Evolutionary conservation across 2,329 filamentous ascomycete genomes (phyloP), one percentile per base, ranked within the genome.

Genomic region (Zelopaecilomyces penicillatus): DNA sequence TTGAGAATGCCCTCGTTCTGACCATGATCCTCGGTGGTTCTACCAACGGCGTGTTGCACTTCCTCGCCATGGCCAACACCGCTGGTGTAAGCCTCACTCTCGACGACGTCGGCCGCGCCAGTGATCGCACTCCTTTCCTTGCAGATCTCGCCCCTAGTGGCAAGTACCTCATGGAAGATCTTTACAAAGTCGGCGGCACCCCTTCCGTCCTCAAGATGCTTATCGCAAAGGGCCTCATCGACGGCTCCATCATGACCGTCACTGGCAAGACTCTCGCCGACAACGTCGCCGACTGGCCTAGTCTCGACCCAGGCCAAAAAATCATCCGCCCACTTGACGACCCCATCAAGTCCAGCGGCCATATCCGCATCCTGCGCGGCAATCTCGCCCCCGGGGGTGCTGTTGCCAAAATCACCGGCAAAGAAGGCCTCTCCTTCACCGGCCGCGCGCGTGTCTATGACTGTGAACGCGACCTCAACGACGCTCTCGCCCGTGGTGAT

Each of bases 371-470:
- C 48, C 75, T 97, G 4, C 78, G 79, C 48, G 91, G 91, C 19
- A 95, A 95, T 62, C 75, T 96, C 30, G 87, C 90, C 3, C 91
- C 91, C 1, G 85, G 82, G 8, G 91, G 91, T 31, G 86, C 90
- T 1, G 90, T 97, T 2, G 90, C 89, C 48, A 97, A 97, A 66
- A 96, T 97, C 64, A 96, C 91, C 0, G 91, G 91, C 32, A 96
- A 96, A 63, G 91, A 97, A 64, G 91, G 91, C 3, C 75, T 89
- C 5, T 71, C 68, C 9, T 97, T 97, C 65, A 83, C 75, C 0
- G 91, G 91, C 40, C 80, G 80, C 52, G 91, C 88, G 1, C 76
- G 82, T 19, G 87, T 94, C 38, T 97, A 93, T 63, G 73, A 96
- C 65, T 91, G 93, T 58, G 91, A 96, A 65, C 74, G 81, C 54